Evolutionary conservation across 2,329 filamentous ascomycete species (phyloP), one percentile per base, ranked within the genome.

Genomic region (Furcasterigmium sp.): DNA sequence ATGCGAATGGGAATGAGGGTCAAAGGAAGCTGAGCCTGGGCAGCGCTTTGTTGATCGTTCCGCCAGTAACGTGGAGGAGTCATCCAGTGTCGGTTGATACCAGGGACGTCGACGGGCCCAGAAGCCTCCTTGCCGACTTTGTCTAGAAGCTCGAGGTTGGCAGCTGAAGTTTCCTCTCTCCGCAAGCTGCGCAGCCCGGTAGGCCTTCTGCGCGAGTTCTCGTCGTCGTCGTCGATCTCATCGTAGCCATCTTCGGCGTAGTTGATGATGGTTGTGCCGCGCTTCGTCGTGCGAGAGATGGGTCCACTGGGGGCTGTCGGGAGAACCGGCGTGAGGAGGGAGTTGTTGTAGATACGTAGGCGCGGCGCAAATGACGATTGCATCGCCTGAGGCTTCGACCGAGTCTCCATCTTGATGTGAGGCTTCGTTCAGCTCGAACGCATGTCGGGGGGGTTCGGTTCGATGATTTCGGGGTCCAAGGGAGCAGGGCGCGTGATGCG

Each of bases 211-310:
- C 88, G 79, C 46, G 79, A 74, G 43, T 88, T 85, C 49, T 89
- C 85, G 39, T 86, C 84, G 49, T 89, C 86, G 44, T 84, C 78
- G 29, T 82, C 78, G 45, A 79, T 64, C 56, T 91, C 90, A 52
- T 96, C 91, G 58, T 85, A 95, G 37, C 91, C 91, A 62, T 97
- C 91, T 62, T 98, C 93, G 19, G 93, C 91, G 60, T 98, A 98
- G 69, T 96, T 98, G 67, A 97, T 93, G 50, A 91, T 87, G 26
- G 88, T 93, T 2, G 93, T 97, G 45, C 93, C 93, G 65, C 93
- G 85, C 72, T 98, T 97, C 8, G 93, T 97, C n/a, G 87, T 95
- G 60, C 91, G 82, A 55, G 87, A 77, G 46, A 78, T 70, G 30
- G 84, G 79, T 19, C 81, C 83, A 3, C 79, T 64, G n/a, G 80